Evolutionary conservation across 768 basidiomycete genomes (phyloP).

Genomic region (Strobilomyces echinocephalus): DNA sequence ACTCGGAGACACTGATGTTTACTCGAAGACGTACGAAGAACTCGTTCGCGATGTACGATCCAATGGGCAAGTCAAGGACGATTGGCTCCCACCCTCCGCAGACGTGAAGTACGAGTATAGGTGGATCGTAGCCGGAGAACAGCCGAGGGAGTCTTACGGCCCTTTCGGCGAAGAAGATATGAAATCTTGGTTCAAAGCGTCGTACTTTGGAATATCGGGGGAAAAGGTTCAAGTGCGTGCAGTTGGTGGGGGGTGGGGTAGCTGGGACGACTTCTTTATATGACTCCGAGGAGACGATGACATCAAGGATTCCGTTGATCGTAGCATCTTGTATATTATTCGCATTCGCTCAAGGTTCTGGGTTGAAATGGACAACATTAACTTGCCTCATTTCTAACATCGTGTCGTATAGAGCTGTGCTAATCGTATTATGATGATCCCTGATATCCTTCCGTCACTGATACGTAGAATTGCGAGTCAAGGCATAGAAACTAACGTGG

Average conservation of each 20-base stretch:
- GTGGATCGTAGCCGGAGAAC: conserved; percentile 60
- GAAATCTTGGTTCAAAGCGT: conserved; percentile 71
- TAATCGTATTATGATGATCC: conserved; percentile 14
- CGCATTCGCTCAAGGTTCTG: background rate
- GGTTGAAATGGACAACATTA: background rate
- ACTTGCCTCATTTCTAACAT: background rate
- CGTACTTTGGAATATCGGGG: conserved; percentile 74
- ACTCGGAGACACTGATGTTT: conserved; percentile 80
- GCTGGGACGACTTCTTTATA: conserved; percentile 62
- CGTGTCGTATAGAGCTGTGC: background rate
- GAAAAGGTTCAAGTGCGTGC: conserved; percentile 73
- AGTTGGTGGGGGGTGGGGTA: conserved; percentile 66
- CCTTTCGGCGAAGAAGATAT: conserved; percentile 81
- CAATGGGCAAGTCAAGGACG: conserved; percentile 60
- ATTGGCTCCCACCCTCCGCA: conserved; percentile 75
- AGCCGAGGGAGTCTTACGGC: conserved; percentile 58
- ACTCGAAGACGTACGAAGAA: conserved; percentile 82
- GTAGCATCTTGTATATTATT: conserved; percentile 16
- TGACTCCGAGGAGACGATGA: conserved; percentile 23
- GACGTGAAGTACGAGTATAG: conserved; percentile 77
- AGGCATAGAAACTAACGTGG: conserved; percentile 9
- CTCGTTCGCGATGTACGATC: conserved; percentile 71
- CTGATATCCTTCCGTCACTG: conserved; percentile 15
- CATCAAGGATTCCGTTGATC: too few relatives aligned
- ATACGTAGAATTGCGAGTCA: conserved; percentile 8